Conservation (phyloP, 2,329 filamentous ascomycete species). For the Epichloe sibirici region DNA sequence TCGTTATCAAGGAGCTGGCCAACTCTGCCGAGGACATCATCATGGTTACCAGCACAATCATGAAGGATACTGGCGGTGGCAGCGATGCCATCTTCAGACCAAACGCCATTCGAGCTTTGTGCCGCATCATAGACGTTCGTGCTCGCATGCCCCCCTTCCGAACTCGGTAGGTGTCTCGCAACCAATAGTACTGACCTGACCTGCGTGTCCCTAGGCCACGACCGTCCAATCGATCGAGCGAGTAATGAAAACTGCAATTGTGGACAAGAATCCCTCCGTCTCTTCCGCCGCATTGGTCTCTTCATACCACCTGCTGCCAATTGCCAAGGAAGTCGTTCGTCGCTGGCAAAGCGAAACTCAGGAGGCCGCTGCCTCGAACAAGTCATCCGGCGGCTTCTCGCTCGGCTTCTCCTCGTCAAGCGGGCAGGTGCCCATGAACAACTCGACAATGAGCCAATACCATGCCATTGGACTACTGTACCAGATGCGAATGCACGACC, state of each 20-base stretch:
- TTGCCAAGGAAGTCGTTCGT: conserved; percentile 87
- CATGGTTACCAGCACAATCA: conserved; percentile 98
- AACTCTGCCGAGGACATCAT: conserved; percentile 96
- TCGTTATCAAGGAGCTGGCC: conserved; percentile 95
- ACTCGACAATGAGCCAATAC: conserved; percentile 96
- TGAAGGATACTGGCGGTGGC: conserved; percentile 96
- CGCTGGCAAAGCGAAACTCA: conserved; percentile 99
- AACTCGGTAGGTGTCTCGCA: background rate
- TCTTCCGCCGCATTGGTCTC: conserved; percentile 93
- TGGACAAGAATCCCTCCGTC: conserved; percentile 96
- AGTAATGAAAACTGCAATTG: conserved; percentile 97
- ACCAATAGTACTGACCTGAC: background rate
- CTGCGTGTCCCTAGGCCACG: conserved; percentile 47
- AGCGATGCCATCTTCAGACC: conserved; percentile 89
- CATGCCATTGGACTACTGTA: conserved; percentile 95
- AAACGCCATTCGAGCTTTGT: conserved; percentile 90
- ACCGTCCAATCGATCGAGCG: conserved; percentile 97
- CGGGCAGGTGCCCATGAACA: conserved; percentile 66
- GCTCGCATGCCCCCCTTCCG: background rate
- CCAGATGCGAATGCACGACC: conserved; percentile 93
- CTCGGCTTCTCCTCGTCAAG: conserved; percentile 80
- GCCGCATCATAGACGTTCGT: conserved; percentile 88
- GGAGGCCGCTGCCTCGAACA: conserved; percentile 82
- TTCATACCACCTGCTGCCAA: conserved; percentile 92
- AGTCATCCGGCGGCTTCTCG: conserved; percentile 81